phyloP scores from a whole-genome alignment of 1,284 basidiomycete species.

The Ustilago hordei region DNA sequence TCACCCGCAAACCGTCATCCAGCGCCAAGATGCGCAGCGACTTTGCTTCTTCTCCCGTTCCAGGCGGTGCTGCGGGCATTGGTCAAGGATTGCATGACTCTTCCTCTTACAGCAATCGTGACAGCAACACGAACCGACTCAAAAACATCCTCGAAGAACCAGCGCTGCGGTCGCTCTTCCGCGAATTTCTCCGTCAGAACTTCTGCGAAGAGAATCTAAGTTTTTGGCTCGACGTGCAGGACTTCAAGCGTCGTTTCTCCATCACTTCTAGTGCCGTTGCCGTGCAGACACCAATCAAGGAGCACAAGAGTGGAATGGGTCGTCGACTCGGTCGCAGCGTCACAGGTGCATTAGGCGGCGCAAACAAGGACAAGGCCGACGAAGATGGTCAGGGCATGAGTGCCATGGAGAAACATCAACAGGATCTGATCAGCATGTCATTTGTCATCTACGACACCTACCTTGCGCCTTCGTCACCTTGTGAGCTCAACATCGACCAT shows the following conservation, averaged over 20 bases:
- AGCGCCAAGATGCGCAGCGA: conserved; percentile 75
- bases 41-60: conserved; percentile 10
- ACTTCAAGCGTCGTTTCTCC: conserved; percentile 94
- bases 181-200: conserved; percentile 91
- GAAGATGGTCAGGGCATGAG: conserved; percentile 46
- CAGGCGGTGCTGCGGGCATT: conserved; percentile 14
- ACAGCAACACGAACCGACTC: conserved; percentile 90
- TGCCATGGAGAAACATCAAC: conserved; percentile 96
- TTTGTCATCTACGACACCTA: conserved; percentile 95
- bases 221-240: conserved; percentile 96
- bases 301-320: conserved; percentile 37
- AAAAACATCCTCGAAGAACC: conserved; percentile 94
- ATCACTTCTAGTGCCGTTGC: conserved; percentile 92
- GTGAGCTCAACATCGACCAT: conserved; percentile 98
- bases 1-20: conserved; percentile 79
- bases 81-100: conserved; percentile 50
- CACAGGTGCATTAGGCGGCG: conserved; percentile 66
- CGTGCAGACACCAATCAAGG: conserved; percentile 64
- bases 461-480: conserved; percentile 91
- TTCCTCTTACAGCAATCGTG: conserved; percentile 69
- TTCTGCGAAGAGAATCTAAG: conserved; percentile 98
- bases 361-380: conserved; percentile 30
- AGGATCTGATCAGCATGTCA: conserved; percentile 91
- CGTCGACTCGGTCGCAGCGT: conserved; percentile 77
- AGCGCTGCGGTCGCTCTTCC: conserved; percentile 86